A percentile compares a stretch with the other conserved stretches of the same genome.
phyloP scores from a whole-genome alignment of 176 grass and related monocot genomes.

The Canna indica region DNA sequence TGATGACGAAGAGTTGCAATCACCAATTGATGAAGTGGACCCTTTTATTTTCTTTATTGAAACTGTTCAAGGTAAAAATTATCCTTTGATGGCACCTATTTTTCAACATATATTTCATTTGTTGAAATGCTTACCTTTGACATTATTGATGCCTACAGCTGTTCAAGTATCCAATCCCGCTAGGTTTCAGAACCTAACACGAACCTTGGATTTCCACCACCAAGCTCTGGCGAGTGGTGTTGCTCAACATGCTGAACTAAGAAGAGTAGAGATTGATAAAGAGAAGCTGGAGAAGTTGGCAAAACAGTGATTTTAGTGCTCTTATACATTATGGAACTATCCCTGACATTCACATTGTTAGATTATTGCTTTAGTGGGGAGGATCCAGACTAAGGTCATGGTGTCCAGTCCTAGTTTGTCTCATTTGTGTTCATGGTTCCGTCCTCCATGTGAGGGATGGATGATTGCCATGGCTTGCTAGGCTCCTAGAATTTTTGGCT shows the following conservation, averaged over 20 bases:
- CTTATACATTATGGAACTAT: background rate
- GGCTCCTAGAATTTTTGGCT: conserved; percentile 1
- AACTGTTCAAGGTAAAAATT: conserved; percentile 49
- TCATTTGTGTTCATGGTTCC: background rate
- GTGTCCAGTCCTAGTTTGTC: background rate
- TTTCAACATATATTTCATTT: background rate
- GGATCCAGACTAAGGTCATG: too few species aligned
- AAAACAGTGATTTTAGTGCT: background rate
- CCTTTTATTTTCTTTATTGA: conserved; percentile 94
- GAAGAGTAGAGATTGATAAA: conserved; percentile 65
- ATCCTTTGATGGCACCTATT: background rate
- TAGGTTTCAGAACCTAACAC: conserved; percentile 71
- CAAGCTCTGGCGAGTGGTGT: conserved; percentile 71
- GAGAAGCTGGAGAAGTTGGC: conserved; percentile 60
- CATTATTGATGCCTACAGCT: conserved; percentile 26
- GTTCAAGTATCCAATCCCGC: conserved; percentile 49
- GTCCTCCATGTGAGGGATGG: background rate
- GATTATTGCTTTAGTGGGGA: background rate
- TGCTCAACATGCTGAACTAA: conserved; percentile 66
- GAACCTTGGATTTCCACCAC: conserved; percentile 65
- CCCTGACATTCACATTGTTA: background rate
- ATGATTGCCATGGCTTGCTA: background rate
- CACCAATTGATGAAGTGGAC: conserved; percentile 90
- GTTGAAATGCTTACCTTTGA: background rate
- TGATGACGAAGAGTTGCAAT: conserved; percentile 70